Conservation (phyloP, 2,329 filamentous ascomycete genomes). For the Colletotrichum costaricense region DNA sequence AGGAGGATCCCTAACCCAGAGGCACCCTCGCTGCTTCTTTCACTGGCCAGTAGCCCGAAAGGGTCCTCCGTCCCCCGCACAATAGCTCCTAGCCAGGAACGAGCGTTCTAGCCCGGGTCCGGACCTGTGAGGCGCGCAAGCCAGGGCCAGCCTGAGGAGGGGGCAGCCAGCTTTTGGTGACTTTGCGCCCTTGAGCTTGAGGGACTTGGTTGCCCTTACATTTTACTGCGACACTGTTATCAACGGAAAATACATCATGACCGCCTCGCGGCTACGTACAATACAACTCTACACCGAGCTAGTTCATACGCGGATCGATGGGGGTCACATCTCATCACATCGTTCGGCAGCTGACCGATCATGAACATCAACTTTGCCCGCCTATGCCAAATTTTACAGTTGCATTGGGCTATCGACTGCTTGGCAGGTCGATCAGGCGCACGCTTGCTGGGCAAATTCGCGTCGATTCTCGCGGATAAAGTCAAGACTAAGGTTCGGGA, state of each 20-base stretch:
- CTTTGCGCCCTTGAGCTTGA: background rate
- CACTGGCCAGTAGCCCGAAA: background rate
- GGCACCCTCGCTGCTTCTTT: background rate
- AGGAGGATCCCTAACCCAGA: slow-evolving; percentile 18
- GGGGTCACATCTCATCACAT: slow-evolving; percentile 10
- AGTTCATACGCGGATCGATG: background rate
- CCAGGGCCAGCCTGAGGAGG: background rate
- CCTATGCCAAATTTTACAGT: slow-evolving; percentile 11
- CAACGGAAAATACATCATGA: background rate
- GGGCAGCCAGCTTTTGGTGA: background rate
- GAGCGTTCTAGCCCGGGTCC: slow-evolving; percentile 14
- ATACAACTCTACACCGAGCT: background rate
- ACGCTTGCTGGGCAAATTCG: background rate
- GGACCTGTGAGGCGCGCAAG: background rate
- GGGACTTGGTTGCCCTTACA: background rate
- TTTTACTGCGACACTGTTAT: slow-evolving; percentile 12
- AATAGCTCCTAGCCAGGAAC: slow-evolving; percentile 27
- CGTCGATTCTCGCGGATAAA: background rate
- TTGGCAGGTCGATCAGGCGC: slow-evolving; percentile 20
- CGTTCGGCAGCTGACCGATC: slow-evolving; percentile 28
- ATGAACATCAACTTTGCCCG: slow-evolving; percentile 1
- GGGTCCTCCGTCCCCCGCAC: slow-evolving; percentile 8
- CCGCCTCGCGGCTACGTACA: background rate
- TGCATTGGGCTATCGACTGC: slow-evolving; percentile 14
- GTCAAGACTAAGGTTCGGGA: background rate